phyloP scores from a whole-genome alignment of 2,329 filamentous ascomycete genomes.

The Paecilomyces fulvus region DNA sequence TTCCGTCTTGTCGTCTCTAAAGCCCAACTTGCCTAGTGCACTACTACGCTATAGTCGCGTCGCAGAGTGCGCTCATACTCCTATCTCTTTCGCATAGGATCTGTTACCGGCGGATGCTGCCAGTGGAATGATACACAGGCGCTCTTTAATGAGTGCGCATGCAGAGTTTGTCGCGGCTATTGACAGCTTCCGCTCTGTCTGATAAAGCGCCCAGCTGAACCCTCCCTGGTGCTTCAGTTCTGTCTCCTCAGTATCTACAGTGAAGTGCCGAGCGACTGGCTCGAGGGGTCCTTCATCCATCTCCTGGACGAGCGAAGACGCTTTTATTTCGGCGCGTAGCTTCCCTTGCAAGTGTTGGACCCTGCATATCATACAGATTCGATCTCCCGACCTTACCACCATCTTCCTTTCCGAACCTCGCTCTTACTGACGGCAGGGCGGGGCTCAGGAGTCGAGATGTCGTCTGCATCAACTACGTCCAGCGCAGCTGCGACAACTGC shows the following conservation, averaged over 20 bases:
- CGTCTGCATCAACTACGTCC: slow-evolving; percentile 18
- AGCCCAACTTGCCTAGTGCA: background rate
- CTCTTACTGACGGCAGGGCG: background rate
- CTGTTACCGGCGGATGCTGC: background rate
- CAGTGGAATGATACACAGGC: background rate
- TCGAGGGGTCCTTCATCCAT: background rate
- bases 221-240: background rate
- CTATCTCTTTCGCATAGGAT: background rate
- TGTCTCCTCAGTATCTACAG: background rate
- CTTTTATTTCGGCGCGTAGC: background rate
- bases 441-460: slow-evolving; percentile 13
- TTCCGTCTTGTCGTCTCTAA: background rate
- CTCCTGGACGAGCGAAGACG: background rate
- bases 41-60: background rate
- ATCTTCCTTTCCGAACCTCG: background rate
- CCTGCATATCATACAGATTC: background rate
- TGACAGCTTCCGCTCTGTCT: background rate
- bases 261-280: background rate
- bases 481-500: slow-evolving; percentile 17
- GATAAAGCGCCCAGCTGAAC: background rate
- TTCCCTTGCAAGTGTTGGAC: background rate
- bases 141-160: background rate
- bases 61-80: background rate
- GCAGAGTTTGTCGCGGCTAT: background rate
- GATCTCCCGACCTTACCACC: background rate